Evolutionary conservation across 208 protist species (phyloP).

Genomic region (Crithidia mellificae): DNA sequence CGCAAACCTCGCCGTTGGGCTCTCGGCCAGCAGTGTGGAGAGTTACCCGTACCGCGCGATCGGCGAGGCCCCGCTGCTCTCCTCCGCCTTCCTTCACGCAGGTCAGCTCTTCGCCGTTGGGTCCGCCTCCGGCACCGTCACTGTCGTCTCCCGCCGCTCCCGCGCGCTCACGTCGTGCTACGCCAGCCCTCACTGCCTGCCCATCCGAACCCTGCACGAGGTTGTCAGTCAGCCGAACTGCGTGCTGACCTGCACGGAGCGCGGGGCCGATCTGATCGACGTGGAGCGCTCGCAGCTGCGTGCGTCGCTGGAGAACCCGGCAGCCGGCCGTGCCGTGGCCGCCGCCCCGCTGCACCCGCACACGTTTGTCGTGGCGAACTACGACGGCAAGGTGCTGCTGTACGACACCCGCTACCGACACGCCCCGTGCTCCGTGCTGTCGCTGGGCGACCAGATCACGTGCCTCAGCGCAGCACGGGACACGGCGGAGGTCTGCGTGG

Average conservation of each 20-base stretch:
- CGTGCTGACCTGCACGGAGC: constrained; percentile 43
- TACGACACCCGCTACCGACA: constrained; percentile 50
- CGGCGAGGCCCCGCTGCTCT: constrained; percentile 46
- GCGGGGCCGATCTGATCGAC: constrained; percentile 44
- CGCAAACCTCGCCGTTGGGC: constrained; percentile 24
- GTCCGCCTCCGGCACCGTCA: constrained; percentile 39
- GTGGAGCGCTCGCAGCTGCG: constrained; percentile 35
- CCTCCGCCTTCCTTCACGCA: constrained; percentile 43
- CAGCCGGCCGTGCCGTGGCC: constrained; percentile 38
- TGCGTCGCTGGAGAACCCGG: constrained; percentile 33
- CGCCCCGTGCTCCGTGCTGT: constrained; percentile 34
- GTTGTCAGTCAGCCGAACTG: constrained; percentile 27
- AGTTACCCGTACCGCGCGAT: constrained; percentile 45
- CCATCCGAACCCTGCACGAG: constrained; percentile 37
- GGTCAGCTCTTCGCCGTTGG: constrained; percentile 45
- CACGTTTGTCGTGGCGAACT: constrained; percentile 56
- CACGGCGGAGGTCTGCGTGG: constrained; percentile 37
- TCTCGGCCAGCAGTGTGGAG: constrained; percentile 46
- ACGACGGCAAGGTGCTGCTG: constrained; percentile 68
- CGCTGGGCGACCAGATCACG: constrained; percentile 65
- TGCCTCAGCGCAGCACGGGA: constrained; percentile 33
- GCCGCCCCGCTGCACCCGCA: constrained; percentile 31
- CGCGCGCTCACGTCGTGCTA: constrained; percentile 37
- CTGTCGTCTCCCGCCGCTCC: constrained; percentile 41
- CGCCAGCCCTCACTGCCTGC: constrained; percentile 20